A percentile compares a stretch with the other conserved stretches of the same genome.
phyloP scores from a whole-genome alignment of 306 rosid species.

The Fragaria vesca region DNA sequence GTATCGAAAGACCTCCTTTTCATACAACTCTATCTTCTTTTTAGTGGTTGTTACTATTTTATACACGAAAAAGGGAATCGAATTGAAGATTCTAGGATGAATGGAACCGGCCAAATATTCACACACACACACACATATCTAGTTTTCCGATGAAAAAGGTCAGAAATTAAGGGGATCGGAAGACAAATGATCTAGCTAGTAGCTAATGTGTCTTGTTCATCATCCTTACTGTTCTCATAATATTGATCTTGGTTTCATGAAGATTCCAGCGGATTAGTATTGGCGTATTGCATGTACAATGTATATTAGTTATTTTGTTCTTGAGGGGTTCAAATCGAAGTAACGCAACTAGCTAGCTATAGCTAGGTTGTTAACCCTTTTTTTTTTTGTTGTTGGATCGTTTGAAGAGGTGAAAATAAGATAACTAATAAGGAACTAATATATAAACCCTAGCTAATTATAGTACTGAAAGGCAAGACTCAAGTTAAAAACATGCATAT shows the following conservation, averaged over 20 bases:
- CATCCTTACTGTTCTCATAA: slow-evolving; percentile 13
- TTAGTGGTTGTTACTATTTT: slow-evolving; percentile 10
- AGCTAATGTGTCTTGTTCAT: slow-evolving; percentile 10
- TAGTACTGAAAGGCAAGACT: neutral
- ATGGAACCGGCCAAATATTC: neutral
- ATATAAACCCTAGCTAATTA: no score
- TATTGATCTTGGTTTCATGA: neutral
- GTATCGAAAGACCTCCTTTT: neutral
- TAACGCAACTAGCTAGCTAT: neutral
- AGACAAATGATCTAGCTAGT: slow-evolving; percentile 6
- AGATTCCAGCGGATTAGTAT: neutral
- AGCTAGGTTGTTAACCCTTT: neutral
- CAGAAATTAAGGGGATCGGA: neutral
- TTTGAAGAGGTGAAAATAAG: neutral
- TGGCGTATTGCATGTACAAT: neutral
- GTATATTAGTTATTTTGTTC: neutral
- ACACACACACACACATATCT: no score
- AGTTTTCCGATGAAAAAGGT: slow-evolving; percentile 5
- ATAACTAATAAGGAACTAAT: no score
- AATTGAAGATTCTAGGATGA: slow-evolving; percentile 20
- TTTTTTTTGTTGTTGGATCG: no score
- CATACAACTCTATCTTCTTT: neutral
- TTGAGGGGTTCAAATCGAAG: neutral
- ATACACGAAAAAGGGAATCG: neutral
- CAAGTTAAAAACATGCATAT: neutral